Conservation (phyloP, 768 basidiomycete genomes). For the Rhizopogon salebrosus region DNA sequence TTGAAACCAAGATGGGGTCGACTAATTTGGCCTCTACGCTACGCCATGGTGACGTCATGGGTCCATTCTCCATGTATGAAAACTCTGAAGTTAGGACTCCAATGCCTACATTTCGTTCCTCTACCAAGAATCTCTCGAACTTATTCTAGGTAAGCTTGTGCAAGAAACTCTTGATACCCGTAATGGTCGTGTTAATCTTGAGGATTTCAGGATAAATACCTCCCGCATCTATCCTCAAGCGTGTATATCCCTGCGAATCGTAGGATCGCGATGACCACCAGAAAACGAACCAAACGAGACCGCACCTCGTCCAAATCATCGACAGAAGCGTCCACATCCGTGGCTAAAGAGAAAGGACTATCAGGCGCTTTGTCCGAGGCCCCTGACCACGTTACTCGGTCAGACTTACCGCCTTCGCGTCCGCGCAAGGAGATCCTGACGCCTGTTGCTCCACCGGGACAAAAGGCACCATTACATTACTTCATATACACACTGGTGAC, state of each 20-base stretch:
- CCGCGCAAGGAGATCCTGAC: neutral
- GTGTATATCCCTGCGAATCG: neutral
- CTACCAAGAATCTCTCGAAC: neutral
- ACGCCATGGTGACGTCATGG: too few relatives aligned
- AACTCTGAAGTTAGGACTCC: neutral
- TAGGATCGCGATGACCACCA: neutral
- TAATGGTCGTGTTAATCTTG: neutral
- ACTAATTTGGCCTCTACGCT: too few relatives aligned
- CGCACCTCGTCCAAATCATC: neutral
- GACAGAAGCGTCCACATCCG: neutral
- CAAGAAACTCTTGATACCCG: neutral
- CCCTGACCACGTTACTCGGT: neutral
- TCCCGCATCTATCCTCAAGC: neutral
- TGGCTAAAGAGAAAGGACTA: neutral
- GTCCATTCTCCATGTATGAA: neutral
- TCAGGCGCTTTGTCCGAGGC: neutral
- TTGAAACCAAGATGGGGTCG: too few relatives aligned
- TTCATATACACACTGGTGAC: slow-evolving; percentile 47
- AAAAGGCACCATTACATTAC: slow-evolving; percentile 14
- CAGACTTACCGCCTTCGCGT: slow-evolving; percentile 1
- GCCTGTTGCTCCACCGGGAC: slow-evolving; percentile 3
- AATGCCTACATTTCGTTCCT: neutral
- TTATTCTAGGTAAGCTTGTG: neutral
- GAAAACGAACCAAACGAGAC: neutral
- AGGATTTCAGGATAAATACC: neutral